A percentile compares a stretch with the other conserved stretches of the same genome.
phyloP scores from a whole-genome alignment of 176 grass and related monocot species.

The Ampelocalamus luodianensis region DNA sequence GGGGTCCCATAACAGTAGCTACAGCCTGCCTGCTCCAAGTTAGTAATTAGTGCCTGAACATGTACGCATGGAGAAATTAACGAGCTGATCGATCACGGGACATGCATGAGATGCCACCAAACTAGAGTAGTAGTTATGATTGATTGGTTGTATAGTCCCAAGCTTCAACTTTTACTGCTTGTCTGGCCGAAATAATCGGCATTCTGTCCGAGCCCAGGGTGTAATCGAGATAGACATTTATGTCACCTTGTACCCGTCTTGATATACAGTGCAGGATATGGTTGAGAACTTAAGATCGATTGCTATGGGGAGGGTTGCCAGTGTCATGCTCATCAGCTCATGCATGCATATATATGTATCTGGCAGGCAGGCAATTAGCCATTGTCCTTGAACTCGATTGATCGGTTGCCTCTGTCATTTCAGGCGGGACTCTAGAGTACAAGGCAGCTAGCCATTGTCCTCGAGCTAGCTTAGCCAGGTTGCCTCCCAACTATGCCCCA shows the following conservation, averaged over 20 bases:
- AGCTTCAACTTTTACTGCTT: conserved; percentile 33
- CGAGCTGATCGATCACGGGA: neutral
- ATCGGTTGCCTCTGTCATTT: no score
- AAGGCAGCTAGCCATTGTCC: no score
- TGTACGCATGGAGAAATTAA: neutral
- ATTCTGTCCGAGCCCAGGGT: conserved; percentile 10
- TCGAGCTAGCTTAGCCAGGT: no score
- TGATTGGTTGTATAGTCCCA: conserved; percentile 17
- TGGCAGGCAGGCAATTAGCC: neutral
- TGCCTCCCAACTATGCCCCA: no score
- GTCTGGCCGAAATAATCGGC: conserved; percentile 45
- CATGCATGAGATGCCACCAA: conserved; percentile 25
- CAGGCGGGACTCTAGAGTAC: no score
- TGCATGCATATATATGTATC: neutral
- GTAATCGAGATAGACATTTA: conserved; percentile 9
- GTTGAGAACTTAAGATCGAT: no score
- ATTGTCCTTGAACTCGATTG: no score
- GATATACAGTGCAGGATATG: neutral
- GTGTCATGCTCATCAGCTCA: no score
- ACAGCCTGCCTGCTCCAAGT: no score
- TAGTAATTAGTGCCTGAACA: neutral
- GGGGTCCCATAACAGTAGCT: no score
- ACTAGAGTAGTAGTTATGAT: neutral
- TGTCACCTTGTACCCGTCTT: conserved; percentile 22
- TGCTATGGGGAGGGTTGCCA: no score